Evolutionary conservation across 73 alveolate species (phyloP).

Genomic region (Breviolum minutum): DNA sequence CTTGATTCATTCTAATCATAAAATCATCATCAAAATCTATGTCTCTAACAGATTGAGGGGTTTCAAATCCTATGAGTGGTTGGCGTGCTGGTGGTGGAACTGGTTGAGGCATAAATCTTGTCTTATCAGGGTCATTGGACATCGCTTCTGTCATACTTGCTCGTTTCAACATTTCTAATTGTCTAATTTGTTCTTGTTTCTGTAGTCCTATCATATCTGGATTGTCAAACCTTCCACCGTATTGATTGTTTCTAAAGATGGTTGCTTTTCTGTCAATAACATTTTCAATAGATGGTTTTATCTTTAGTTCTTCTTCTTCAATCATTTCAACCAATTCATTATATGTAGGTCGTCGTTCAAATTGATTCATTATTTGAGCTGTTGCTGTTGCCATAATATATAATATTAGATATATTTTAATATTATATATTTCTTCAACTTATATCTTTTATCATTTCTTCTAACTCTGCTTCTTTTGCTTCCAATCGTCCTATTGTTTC

Average conservation of each 20-base stretch:
- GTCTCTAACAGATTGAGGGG: background rate
- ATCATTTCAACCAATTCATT: background rate
- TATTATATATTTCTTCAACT: too few species aligned
- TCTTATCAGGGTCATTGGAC: background rate
- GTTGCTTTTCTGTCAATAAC: slow-evolving; percentile 35
- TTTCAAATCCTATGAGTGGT: background rate
- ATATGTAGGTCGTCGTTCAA: background rate
- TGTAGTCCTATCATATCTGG: too few species aligned
- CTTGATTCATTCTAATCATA: background rate
- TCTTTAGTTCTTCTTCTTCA: background rate
- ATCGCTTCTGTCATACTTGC: slow-evolving; percentile 25
- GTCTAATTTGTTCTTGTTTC: background rate
- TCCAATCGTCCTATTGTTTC: too few species aligned
- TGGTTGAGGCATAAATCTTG: background rate
- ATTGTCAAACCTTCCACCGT: too few species aligned
- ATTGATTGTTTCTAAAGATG: background rate
- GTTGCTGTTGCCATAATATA: slow-evolving; percentile 9
- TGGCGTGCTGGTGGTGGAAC: background rate
- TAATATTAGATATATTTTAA: background rate
- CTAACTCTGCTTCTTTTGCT: too few species aligned
- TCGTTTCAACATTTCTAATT: slow-evolving; percentile 1
- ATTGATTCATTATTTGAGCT: background rate
- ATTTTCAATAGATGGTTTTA: too few species aligned
- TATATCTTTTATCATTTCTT: too few species aligned
- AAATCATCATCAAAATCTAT: background rate